Evolutionary conservation across 2,329 filamentous ascomycete species (phyloP).

Genomic region (Venturia aucupariae): DNA sequence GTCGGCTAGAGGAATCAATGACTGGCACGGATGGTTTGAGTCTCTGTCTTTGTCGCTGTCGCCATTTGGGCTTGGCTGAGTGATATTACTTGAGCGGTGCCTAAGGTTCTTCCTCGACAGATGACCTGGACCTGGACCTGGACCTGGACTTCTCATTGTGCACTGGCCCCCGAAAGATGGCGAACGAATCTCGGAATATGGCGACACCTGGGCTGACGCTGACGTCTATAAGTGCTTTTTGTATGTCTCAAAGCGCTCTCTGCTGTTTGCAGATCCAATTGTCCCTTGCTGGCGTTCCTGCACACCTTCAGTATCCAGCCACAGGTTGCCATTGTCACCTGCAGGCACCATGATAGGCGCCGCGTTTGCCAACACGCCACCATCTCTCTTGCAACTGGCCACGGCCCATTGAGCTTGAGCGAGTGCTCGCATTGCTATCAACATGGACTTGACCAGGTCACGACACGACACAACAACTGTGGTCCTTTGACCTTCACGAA

Average conservation of each 20-base stretch:
- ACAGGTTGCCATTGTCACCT: not conserved
- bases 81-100: not conserved
- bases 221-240: not conserved
- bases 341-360: not conserved
- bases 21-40: not conserved
- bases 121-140: not conserved
- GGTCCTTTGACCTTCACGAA: not conserved
- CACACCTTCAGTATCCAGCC: not conserved
- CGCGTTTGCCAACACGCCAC: not conserved
- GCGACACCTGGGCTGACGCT: not conserved
- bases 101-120: not conserved
- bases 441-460: not conserved
- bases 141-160: not conserved
- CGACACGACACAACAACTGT: not conserved
- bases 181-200: not conserved
- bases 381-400: not conserved
- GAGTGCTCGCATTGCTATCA: not conserved
- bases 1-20: not conserved
- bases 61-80: not conserved
- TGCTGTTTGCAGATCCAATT: not conserved
- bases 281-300: not conserved
- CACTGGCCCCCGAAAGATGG: conserved; percentile 4
- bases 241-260: not conserved
- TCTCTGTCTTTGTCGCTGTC: not conserved
- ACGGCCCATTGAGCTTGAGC: not conserved